A percentile compares a stretch with the other conserved stretches of the same genome.
phyloP scores from a whole-genome alignment of 192 early-diverging fungal genomes.

The Coemansia sp. region DNA sequence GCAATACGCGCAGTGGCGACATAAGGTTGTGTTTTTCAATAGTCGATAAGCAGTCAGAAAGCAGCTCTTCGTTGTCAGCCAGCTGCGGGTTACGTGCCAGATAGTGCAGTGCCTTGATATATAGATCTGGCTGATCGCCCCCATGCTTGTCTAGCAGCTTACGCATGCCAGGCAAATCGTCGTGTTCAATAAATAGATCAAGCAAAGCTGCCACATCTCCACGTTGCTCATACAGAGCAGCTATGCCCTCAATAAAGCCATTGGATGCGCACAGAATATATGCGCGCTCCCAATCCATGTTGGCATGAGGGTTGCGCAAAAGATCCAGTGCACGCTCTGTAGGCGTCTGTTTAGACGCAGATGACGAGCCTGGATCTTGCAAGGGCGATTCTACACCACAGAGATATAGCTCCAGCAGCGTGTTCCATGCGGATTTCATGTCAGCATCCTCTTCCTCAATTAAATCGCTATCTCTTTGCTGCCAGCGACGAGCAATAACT shows the following conservation, averaged over 20 bases:
- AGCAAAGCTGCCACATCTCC: conserved; percentile 72
- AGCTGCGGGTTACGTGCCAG: conserved; percentile 69
- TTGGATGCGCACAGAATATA: conserved; percentile 85
- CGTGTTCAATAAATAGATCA: conserved; percentile 68
- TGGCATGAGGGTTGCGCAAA: conserved; percentile 64
- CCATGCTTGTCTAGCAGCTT: conserved; percentile 63
- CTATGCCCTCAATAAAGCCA: conserved; percentile 78
- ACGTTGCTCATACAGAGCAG: conserved; percentile 86
- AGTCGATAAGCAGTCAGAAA: conserved; percentile 66
- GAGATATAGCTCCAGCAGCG: conserved; percentile 87
- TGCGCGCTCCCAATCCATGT: conserved; percentile 89
- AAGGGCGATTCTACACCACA: conserved; percentile 53
- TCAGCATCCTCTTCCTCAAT: conserved; percentile 55
- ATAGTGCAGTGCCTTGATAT: conserved; percentile 67
- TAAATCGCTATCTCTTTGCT: conserved; percentile 14
- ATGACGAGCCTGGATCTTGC: conserved; percentile 11
- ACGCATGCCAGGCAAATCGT: conserved; percentile 65
- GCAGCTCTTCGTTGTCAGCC: conserved; percentile 58
- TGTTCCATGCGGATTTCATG: conserved; percentile 81
- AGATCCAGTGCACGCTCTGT: conserved; percentile 68
- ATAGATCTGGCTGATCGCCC: conserved; percentile 65
- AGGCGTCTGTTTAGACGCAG: conserved; percentile 20
- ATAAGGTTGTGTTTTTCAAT: conserved; percentile 85
- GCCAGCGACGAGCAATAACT: conserved; percentile 77
- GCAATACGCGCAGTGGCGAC: conserved; percentile 86